Evolutionary conservation across 2,329 filamentous ascomycete genomes (phyloP), one percentile per base, ranked within the genome.

Genomic region (Penicillium hesseltinei): DNA sequence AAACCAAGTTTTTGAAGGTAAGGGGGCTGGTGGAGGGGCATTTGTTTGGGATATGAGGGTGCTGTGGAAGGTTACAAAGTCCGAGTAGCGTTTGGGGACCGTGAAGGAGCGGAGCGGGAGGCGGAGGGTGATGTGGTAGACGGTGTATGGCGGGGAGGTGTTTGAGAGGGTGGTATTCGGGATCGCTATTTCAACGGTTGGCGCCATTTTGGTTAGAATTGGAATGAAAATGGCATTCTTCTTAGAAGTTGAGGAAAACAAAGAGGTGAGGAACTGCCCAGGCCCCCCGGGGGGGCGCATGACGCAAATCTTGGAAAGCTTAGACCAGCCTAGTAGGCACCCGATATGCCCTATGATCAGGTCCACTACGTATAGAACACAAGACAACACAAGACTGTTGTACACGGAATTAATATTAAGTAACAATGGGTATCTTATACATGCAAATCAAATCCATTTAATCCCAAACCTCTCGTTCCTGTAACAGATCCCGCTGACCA

Each of bases 401-500:
- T 50, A 43, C 21, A 42, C 9, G 17, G 17, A 36, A 53, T 53
- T 53, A 42, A 53, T 36, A 23, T 47, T 35, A 40, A 15, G 4
- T 46, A 50, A 31, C 23, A 53, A 29, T 55, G 56, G 56, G 56
- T 58, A 58, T 58, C 31, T 57, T 23, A 23, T 54, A 45, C 33
- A 38, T 11, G 35, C 45, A 46, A 29, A 33, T 31, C 21, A 51
- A 51, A 29, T 49, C 13, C 40, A 52, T 35, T 21, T 48, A 38
- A 31, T 17, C 31, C 81, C 83, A 85, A 19, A 75, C 57, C 57
- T 88, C 84, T 57, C 91, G 84, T 60, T 88, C 89, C 66, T 89
- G 86, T 48, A 97, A 81, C 61, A 97, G 75, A 73, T 97, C 93
- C 62, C 88, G 82, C 75, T 97, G 93, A 1, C 93, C 92, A 75